A percentile compares a stretch with the other conserved stretches of the same genome.
Evolutionary conservation across 2,329 filamentous ascomycete species (phyloP).

Genomic region (Coniochaeta hoffmannii): DNA sequence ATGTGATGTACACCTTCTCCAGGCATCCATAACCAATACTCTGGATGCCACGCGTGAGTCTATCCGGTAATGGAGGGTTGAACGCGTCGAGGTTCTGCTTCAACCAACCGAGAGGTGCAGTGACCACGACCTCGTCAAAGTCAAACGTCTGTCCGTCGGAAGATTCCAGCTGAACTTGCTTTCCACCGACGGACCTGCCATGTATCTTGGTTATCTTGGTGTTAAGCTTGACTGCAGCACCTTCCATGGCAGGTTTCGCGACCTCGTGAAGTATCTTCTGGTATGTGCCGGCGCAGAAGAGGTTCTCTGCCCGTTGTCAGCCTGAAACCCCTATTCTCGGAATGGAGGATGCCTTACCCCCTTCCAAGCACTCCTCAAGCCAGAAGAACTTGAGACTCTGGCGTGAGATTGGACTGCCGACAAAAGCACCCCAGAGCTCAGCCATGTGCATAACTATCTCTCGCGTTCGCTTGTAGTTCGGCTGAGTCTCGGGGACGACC

Average conservation of each 20-base stretch:
- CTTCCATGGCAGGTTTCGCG: slow-evolving; percentile 46
- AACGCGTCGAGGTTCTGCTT: slow-evolving; percentile 53
- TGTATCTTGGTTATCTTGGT: slow-evolving; percentile 39
- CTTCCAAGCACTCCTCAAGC: slow-evolving; percentile 72
- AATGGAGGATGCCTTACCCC: slow-evolving; percentile 32
- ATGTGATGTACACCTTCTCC: slow-evolving; percentile 65
- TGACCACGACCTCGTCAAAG: slow-evolving; percentile 64
- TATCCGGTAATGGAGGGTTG: slow-evolving; percentile 48
- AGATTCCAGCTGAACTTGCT: slow-evolving; percentile 35
- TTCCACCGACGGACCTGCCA: slow-evolving; percentile 17
- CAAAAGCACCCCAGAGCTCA: slow-evolving; percentile 63
- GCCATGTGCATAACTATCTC: slow-evolving; percentile 43
- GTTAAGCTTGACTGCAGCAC: slow-evolving; percentile 45
- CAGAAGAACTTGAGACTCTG: slow-evolving; percentile 73
- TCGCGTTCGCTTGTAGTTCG: slow-evolving; percentile 31
- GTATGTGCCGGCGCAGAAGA: slow-evolving; percentile 55
- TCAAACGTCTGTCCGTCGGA: slow-evolving; percentile 34
- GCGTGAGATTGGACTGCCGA: slow-evolving; percentile 54
- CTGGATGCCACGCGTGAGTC: slow-evolving; percentile 53
- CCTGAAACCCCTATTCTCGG: slow-evolving; percentile 2
- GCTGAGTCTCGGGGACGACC: slow-evolving; percentile 37
- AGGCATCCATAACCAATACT: slow-evolving; percentile 62
- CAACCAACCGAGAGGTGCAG: slow-evolving; percentile 61
- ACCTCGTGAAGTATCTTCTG: slow-evolving; percentile 50
- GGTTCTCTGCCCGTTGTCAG: slow-evolving; percentile 36